Conservation (phyloP, 2,329 filamentous ascomycete species). For the Cercospora zeae-maydis region DNA sequence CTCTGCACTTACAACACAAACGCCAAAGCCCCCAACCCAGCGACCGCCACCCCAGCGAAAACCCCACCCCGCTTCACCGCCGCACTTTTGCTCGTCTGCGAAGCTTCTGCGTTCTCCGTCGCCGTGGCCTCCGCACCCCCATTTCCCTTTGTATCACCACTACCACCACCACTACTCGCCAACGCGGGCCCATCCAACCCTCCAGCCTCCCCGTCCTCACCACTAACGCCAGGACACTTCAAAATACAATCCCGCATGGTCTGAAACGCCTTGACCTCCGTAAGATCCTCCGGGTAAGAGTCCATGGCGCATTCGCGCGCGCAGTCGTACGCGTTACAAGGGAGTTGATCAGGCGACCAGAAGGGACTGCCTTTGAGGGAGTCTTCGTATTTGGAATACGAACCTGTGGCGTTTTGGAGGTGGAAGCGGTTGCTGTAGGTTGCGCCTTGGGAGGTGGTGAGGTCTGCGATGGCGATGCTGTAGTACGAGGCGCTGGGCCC, state of each 20-base stretch:
- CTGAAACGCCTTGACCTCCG: constrained; percentile 24
- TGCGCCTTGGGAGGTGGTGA: constrained; percentile 25
- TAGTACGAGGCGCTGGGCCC: constrained; percentile 35
- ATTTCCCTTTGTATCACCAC: background rate
- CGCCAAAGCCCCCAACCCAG: constrained; percentile 13
- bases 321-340: constrained; percentile 31
- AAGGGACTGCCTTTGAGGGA: constrained; percentile 31
- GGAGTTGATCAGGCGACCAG: constrained; percentile 32
- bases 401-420: constrained; percentile 29
- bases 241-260: constrained; percentile 32
- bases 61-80: background rate
- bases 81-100: constrained; percentile 4
- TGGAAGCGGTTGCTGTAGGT: constrained; percentile 31
- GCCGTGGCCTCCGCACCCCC: background rate
- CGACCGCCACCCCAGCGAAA: constrained; percentile 6
- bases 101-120: constrained; percentile 5
- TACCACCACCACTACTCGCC: background rate
- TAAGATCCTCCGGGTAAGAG: constrained; percentile 30
- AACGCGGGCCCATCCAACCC: constrained; percentile 22
- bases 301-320: constrained; percentile 32
- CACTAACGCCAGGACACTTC: constrained; percentile 30
- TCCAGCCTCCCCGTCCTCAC: constrained; percentile 2
- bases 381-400: constrained; percentile 32
- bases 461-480: constrained; percentile 31
- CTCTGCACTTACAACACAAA: constrained; percentile 9